Evolutionary conservation across 441 rosid genomes (phyloP), one percentile per base, ranked within the genome.

Genomic region (Adansonia grandidieri): DNA sequence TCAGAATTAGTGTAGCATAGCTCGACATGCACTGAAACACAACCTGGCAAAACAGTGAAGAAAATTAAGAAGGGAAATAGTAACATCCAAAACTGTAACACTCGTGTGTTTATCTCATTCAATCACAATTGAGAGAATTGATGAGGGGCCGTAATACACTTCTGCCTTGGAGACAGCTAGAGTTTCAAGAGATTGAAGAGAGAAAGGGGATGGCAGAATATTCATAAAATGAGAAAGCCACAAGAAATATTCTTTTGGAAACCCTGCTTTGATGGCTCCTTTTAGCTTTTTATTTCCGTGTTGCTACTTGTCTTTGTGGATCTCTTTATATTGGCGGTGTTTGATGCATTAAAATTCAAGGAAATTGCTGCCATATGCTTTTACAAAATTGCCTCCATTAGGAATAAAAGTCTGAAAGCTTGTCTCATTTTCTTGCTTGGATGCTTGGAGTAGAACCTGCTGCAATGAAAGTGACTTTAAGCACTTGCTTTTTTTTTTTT

Each of bases 331-430:
- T 8, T 19, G 53, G 54, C 72, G 19, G 53, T 9, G 54, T 57
- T 14, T 37, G 37, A 50, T 19, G 51, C 42, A n/a, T 45, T 44
- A 28, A 44, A 66, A 15, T 78, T 56, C 40, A 44, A 20, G 37
- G 66, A 76, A 62, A 17, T 13, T 73, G 28, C 10, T 76, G 71
- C 56, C 32, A 50, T 6, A 8, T 50, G 47, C 68, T 15, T n/a
- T 15, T 40, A 40, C 50, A 65, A 65, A 67, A 4, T 19, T 45
- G 28, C 54, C 53, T 45, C 13, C 45, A 45, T 44, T 9, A 19
- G 72, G 37, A 67, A 19, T 14, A 17, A 67, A 44, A 67, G 2
- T 10, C 8, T 45, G 2, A 2, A 45, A 19, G 72, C 53, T 67
- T 4, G 45, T 22, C 15, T 11, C 64, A 60, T 60, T 60, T 60